These are phyloP conservation scores for Chaetomiaceae sp. DNA, from an alignment of 2,329 filamentous ascomycete genomes.

Conservation along the genomic window DNA sequence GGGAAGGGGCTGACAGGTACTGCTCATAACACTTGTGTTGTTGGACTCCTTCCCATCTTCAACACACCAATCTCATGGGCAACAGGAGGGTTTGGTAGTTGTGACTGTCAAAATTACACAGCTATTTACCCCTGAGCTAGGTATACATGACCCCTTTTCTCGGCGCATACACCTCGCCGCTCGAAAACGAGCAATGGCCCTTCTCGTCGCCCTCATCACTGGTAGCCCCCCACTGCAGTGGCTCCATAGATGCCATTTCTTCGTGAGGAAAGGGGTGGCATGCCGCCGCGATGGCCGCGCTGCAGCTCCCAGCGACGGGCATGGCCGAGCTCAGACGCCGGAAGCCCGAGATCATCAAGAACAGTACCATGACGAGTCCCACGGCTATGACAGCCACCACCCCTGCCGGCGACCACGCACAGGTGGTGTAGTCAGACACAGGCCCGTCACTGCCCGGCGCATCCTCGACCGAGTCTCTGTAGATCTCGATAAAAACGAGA, in stretches of 20 bases:
- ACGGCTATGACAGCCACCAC: background rate
- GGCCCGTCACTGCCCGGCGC: background rate
- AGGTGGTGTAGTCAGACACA: background rate
- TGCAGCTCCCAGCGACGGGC: constrained; percentile 8
- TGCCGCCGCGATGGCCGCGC: constrained; percentile 4
- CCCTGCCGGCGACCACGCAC: constrained; percentile 3
- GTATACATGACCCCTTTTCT: background rate
- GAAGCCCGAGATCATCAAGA: background rate
- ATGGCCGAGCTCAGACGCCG: background rate
- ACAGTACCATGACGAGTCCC: background rate
- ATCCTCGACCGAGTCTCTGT: background rate
- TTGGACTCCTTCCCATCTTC: no score
- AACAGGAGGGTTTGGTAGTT: no score
- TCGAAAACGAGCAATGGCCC: constrained; percentile 4
- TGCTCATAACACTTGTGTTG: no score
- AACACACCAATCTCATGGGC: no score
- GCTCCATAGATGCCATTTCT: background rate
- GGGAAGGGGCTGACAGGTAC: no score
- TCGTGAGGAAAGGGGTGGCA: constrained; percentile 1
- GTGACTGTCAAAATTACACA: no score
- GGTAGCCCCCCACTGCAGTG: background rate
- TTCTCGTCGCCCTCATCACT: background rate
- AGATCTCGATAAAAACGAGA: constrained; percentile 28
- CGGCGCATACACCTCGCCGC: background rate
- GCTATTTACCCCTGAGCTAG: no score